Evolutionary conservation across 352 stramenopile genomes (phyloP), one percentile per base, ranked within the genome.

Genomic region (Peronospora tabacina): DNA sequence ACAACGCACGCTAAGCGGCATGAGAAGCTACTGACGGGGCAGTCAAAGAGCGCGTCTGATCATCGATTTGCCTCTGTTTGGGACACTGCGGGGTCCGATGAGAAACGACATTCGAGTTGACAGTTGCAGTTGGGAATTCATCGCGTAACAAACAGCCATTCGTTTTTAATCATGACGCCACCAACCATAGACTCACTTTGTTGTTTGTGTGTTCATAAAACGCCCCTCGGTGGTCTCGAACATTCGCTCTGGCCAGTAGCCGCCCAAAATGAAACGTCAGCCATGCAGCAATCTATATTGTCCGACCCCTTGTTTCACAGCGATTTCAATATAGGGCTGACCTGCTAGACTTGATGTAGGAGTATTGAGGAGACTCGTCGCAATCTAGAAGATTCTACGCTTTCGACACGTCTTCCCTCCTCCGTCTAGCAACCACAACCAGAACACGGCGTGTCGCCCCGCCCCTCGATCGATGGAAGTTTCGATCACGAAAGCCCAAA

Each of bases 301-400:
- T 63, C 50, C 13, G 50, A 60, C 51, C 44, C 37, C 13, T 13
- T 7, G 0, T 17, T 6, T 12, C 3, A 0, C 10, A 11, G 43
- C 50, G 1, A 16, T 15, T 33, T 33, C 0, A 1, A 47, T 63
- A 55, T 11, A 51, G 44, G 22, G 50, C 47, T 52, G 44, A 65
- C 55, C 60, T 65, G 9, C 15, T 9, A 41, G 7, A 54, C 3
- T 52, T 0, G 15, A 55, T 58, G 9, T 1, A 28, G 24, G 20
- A 58, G 35, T 50, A 2, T 56, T 44, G 3, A 16, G 10, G 26
- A 46, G 29, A 11, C 40, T 44, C 30, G 48, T 61, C 41, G 43
- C 68, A 79, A 78, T 85, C 74, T 85, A 84, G 75, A 86, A 86
- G 55, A 55, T 86, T 86, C 75, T 46, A 84, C 61, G 32, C n/a